These are phyloP conservation scores for Arthrinium phaeospermum DNA, from an alignment of 2,329 filamentous ascomycete species.

Conservation along the genomic window DNA sequence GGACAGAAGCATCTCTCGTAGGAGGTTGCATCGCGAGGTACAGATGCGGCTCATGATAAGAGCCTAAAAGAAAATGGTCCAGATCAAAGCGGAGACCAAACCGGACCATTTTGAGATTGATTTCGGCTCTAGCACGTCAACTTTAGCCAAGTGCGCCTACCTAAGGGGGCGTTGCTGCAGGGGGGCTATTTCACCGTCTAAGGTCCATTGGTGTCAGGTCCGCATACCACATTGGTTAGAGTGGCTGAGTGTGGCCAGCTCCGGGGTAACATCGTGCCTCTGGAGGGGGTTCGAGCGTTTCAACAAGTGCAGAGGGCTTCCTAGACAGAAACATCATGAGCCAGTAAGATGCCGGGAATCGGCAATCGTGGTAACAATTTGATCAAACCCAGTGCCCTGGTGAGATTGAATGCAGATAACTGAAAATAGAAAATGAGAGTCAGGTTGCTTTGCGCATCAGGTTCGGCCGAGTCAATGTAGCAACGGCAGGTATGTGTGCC, in stretches of 20 bases:
- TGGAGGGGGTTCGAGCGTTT: neutral
- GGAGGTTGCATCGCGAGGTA: neutral
- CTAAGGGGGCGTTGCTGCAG: neutral
- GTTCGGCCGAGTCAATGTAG: neutral
- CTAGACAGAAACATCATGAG: neutral
- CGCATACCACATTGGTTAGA: constrained; percentile 1
- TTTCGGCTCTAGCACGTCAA: neutral
- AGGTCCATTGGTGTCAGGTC: constrained; percentile 12
- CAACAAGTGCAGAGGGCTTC: neutral
- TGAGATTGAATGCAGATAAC: neutral
- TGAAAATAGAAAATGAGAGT: neutral
- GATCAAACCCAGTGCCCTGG: neutral
- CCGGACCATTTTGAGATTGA: neutral
- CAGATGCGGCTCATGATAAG: neutral
- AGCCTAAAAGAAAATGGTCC: neutral
- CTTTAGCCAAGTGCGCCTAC: neutral
- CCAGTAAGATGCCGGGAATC: constrained; percentile 4
- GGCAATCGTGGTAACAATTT: neutral
- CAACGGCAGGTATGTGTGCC: neutral
- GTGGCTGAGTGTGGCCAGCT: neutral
- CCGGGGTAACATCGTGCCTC: constrained; percentile 2
- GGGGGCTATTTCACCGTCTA: neutral
- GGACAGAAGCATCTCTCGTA: neutral
- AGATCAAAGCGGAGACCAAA: constrained; percentile 15
- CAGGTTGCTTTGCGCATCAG: neutral